Evolutionary conservation across 768 basidiomycete species (phyloP).

Genomic region (Lyophyllum decastes): DNA sequence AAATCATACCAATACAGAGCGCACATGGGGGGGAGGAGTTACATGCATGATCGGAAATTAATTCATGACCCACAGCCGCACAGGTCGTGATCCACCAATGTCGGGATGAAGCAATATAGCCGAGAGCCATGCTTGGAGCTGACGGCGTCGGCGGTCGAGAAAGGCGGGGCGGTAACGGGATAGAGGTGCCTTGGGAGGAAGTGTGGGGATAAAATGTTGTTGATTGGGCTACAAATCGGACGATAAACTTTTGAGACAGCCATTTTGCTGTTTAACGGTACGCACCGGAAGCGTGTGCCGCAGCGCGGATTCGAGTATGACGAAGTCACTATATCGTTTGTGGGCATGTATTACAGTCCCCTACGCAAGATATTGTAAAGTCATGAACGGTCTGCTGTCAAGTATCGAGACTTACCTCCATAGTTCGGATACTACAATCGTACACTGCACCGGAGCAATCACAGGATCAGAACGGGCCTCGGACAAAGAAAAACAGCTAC

Average conservation of each 20-base stretch:
- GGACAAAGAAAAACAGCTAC: conserved; percentile 18
- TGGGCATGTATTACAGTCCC: conserved; percentile 65
- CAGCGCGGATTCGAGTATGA: conserved; percentile 49
- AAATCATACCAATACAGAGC: no score
- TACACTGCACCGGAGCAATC: conserved; percentile 49
- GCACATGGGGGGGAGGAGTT: no score
- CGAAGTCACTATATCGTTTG: conserved; percentile 71
- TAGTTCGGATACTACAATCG: conserved; percentile 69
- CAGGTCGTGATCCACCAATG: conserved; percentile 60
- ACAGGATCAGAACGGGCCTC: background rate
- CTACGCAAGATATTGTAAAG: conserved; percentile 27
- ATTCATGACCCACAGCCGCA: conserved; percentile 63
- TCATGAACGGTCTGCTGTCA: background rate
- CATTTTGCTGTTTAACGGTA: no score
- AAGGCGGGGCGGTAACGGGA: conserved; percentile 69
- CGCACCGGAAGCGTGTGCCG: conserved; percentile 54
- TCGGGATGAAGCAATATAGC: conserved; percentile 70
- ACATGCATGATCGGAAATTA: background rate
- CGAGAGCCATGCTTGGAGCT: conserved; percentile 68
- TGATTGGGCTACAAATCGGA: conserved; percentile 22
- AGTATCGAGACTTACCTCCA: conserved; percentile 39
- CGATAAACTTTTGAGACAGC: background rate
- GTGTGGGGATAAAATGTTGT: conserved; percentile 51
- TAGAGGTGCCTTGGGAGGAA: conserved; percentile 72
- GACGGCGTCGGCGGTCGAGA: conserved; percentile 60